Base-by-base conservation (phyloP, 73 alveolate species). In the Stentor roeselii region DNA sequence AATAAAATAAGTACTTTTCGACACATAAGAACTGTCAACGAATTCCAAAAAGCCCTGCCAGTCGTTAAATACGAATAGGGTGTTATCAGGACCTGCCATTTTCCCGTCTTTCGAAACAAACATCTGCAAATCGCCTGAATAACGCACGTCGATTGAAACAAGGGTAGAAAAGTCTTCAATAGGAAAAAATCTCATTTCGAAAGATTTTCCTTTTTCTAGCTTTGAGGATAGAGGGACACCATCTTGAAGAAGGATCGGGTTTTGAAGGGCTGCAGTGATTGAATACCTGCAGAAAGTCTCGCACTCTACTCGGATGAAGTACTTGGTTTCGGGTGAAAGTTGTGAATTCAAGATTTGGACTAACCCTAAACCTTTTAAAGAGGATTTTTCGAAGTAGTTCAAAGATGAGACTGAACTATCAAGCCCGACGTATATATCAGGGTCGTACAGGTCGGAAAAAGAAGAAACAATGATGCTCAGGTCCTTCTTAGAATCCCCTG, bases 301-400 rank as follows among this genome's bases (percentile, higher is more conserved):
- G 41, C 80, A 67, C 0, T 21, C 15, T 21, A 67, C 41, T 1
- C 21, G 37, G 2, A 67, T 67, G 37, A 30, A 67, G 37, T 67
- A 67, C 11, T 30, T 21, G 14, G 80, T 21, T 21, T 34, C 37
- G 1, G 27, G 15, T 30, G 41, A 30, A 11, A 67, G 37, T 34
- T 67, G 80, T 1, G 21, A 27, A 67, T 34, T 32, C 34, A 40
- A 40, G 41, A 67, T 67, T 21, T 11, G 27, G 1, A 67, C 11
- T 21, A 40, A 67, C 41, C 21, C 50, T 85, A 90, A 14, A 78
- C 60, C 90, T 60, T 21, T 50, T 50, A 11, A 11, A 50, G 6
- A 50, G 21, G 6, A 11, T 6, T 50, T 50, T 50, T 50, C 67
- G 21, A 50, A 50, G 21, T 50, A 50, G n/a, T n/a, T n/a, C n/a